Evolutionary conservation across 2,329 filamentous ascomycete species (phyloP), one percentile per base, ranked within the genome.

Genomic region (Saccharata proteae): DNA sequence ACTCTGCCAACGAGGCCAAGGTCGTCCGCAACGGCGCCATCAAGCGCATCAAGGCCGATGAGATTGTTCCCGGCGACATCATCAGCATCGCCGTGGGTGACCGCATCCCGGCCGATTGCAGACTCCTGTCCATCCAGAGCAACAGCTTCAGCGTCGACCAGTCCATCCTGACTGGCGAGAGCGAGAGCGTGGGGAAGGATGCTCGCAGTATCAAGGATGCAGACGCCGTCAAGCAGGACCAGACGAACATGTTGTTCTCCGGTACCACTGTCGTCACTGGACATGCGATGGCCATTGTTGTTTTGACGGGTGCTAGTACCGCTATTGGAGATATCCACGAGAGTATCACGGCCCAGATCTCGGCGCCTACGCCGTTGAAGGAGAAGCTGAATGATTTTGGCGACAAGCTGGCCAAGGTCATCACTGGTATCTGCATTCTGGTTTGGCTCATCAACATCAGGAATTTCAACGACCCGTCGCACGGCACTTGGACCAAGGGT

Each of bases 351-450:
- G 80, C 88, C 21, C 92, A 98, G 58, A 98, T 98, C 48, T 96
- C 88, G 14, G 86, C 93, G 54, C 90, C 90, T 0, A 98, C 90
- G 1, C 90, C 90, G 10, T 61, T 98, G 45, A 98, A 98, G 68
- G 84, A 98, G 67, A 98, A 98, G 67, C 71, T 98, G 40, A 94
- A 98, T 57, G 85, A 96, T 49, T 98, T 98, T 52, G 92, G 90
- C 40, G 90, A 98, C 59, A 79, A 73, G 52, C 68, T 98, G 40
- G 92, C 92, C 46, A 98, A 96, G 68, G 90, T 96, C 39, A 98
- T 98, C 44, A 96, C 88, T 5, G 80, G 86, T 39, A 98, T 98
- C 49, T 98, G 92, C 58, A 67, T 96, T 42, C 65, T 93, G 35
- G 90, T 98, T 46, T 98, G 90, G 90, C 67, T 96, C 38, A 98